Evolutionary conservation across 768 basidiomycete genomes (phyloP).

Genomic region (Xerocomellus dryophilus): DNA sequence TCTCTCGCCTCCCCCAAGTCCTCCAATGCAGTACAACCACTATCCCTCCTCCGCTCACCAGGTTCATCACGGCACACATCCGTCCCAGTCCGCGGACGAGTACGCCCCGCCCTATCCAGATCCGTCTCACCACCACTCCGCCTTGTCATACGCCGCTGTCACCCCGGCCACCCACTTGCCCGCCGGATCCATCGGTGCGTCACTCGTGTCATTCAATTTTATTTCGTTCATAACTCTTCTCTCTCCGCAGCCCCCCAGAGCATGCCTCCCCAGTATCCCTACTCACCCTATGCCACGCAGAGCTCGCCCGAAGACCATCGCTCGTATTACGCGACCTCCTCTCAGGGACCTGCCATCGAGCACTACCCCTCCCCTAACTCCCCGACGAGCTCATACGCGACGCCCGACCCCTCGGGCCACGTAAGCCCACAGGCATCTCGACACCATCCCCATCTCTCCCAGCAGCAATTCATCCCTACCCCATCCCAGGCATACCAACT

Average conservation of each 20-base stretch:
- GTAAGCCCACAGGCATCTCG: constrained; percentile 16
- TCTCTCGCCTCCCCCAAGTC: neutral
- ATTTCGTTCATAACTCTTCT: constrained; percentile 3
- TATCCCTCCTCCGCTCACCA: constrained; percentile 24
- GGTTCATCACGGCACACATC: constrained; percentile 14
- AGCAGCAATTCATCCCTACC: constrained; percentile 45
- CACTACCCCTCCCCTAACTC: constrained; percentile 23
- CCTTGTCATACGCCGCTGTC: constrained; percentile 28
- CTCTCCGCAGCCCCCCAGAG: constrained; percentile 21
- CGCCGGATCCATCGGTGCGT: constrained; percentile 28
- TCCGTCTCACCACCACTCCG: constrained; percentile 23
- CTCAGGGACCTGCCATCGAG: constrained; percentile 18
- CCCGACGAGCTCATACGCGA: constrained; percentile 21
- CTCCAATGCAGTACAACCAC: constrained; percentile 30
- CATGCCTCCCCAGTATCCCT: constrained; percentile 17
- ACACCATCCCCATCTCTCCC: constrained; percentile 15
- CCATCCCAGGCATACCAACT: constrained; percentile 43
- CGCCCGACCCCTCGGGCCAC: constrained; percentile 15
- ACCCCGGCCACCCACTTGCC: constrained; percentile 18
- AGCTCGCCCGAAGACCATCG: constrained; percentile 19
- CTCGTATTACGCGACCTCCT: constrained; percentile 24
- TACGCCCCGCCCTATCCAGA: constrained; percentile 23
- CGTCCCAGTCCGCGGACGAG: constrained; percentile 21
- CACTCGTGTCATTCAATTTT: constrained; percentile 9
- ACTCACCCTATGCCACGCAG: constrained; percentile 21